Base-by-base conservation (phyloP, 805 yeast genomes). In the Huiozyma sinensis region DNA sequence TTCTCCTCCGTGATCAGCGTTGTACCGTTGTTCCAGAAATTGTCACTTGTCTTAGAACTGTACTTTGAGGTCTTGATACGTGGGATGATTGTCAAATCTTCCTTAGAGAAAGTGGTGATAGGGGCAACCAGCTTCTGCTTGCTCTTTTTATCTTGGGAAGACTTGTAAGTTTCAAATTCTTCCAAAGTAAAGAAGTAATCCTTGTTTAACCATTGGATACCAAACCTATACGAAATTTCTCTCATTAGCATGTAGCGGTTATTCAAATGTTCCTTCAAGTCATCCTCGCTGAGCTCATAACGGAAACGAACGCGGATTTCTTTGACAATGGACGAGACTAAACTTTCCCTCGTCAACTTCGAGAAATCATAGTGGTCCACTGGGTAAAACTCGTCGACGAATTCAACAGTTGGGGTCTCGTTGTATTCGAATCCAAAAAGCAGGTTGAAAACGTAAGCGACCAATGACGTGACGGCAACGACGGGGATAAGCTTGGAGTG, bases 201-300 rank as follows among this genome's bases (percentile, higher is more conserved):
- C 48, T 65, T 64, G 49, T 65, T 69, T 47, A 69, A 65, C 84
- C 95, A 81, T 68, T 92, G 98, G 43, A 90, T 76, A 65, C 97
- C 97, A 53, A 80, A 76, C 64, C 84, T 83, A 43, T 69, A 55
- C 8, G 95, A 79, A 50, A 88, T 70, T 51, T 81, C 83, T 65
- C 89, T 79, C 54, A 86, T 68, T 37, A 83, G 56, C 33, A 60
- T 48, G 33, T 63, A 50, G 42, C 74, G 77, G 3, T 69, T 62
- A 29, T 58, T 60, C 33, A 73, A 47, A 12, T 58, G 50, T 1
- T 62, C 53, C 9, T 51, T 46, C 31, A 63, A 41, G 83, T 86
- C 81, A 41, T 68, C 62, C 0, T 55, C 60, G 1, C 79, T 68
- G 37, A 87, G 67, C 0, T 60, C 52, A 57, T 69, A 75, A 66